Percentiles rank a stretch among this genome's conserved stretches.
These are phyloP conservation scores for Nakazawaea ernobii DNA, from an alignment of 805 yeast genomes.

Conservation along the genomic window DNA sequence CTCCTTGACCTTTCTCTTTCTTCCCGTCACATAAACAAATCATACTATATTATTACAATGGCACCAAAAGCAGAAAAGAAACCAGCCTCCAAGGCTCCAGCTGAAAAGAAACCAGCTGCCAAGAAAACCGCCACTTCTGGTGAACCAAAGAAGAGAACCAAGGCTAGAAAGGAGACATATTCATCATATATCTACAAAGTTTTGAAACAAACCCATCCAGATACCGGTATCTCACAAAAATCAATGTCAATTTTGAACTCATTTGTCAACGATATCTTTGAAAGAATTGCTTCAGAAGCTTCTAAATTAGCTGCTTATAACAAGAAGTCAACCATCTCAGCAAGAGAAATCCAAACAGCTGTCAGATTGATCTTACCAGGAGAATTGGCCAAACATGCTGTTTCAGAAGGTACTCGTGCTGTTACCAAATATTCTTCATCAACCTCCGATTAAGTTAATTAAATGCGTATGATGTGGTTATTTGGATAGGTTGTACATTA, in stretches of 20 bases:
- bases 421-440: constrained; percentile 91
- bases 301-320: constrained; percentile 98
- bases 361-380: constrained; percentile 97
- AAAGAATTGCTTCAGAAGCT: constrained; percentile 97
- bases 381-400: constrained; percentile 98
- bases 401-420: constrained; percentile 98
- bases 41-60: constrained; percentile 34
- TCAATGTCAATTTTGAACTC: constrained; percentile 99
- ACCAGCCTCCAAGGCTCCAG: constrained; percentile 95
- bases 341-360: constrained; percentile 98
- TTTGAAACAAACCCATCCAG: constrained; percentile 98
- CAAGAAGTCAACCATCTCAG: constrained; percentile 96
- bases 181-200: constrained; percentile 98
- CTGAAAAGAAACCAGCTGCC: constrained; percentile 92
- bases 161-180: constrained; percentile 97
- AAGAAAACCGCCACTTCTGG: constrained; percentile 82
- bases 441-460: constrained; percentile 27
- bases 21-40: background rate
- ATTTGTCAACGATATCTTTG: constrained; percentile 95
- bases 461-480: background rate
- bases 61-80: constrained; percentile 60
- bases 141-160: constrained; percentile 85
- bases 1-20: background rate
- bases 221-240: constrained; percentile 98
- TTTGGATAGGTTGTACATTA: constrained; percentile 6